phyloP scores from a whole-genome alignment of 2,329 filamentous ascomycete genomes.

The Leptosphaerulina australis region DNA sequence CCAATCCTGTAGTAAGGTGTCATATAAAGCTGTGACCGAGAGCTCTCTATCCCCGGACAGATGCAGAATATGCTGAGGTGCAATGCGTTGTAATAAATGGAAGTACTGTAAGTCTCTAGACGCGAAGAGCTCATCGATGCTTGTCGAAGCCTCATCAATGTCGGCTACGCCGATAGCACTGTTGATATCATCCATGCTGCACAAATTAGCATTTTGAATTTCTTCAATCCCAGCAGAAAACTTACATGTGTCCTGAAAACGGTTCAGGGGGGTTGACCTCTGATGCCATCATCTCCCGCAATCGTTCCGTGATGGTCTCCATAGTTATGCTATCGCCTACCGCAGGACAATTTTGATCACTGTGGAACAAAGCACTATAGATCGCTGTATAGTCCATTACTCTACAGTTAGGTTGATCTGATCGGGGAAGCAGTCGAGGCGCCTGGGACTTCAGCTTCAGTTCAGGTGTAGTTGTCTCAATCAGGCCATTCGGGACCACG shows the following conservation, averaged over 20 bases:
- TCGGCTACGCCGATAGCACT: slow-evolving; percentile 31
- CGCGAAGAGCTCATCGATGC: slow-evolving; percentile 28
- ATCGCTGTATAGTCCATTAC: slow-evolving; percentile 20
- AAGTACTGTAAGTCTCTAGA: not conserved
- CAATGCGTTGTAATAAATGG: slow-evolving; percentile 23
- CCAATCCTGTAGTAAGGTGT: slow-evolving; percentile 41
- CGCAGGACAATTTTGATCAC: not conserved
- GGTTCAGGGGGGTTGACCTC: slow-evolving; percentile 8
- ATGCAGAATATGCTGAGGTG: slow-evolving; percentile 22
- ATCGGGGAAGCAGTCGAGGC: slow-evolving; percentile 2
- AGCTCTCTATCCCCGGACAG: slow-evolving; percentile 15
- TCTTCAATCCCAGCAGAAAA: not conserved
- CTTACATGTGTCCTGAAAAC: slow-evolving; percentile 35
- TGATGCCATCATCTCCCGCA: slow-evolving; percentile 22
- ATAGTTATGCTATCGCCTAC: slow-evolving; percentile 18
- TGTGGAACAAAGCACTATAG: slow-evolving; percentile 22
- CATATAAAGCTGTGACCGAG: slow-evolving; percentile 38
- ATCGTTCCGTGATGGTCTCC: slow-evolving; percentile 16
- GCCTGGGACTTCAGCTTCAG: slow-evolving; percentile 16
- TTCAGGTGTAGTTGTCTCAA: slow-evolving; percentile 13
- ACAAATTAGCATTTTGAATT: slow-evolving; percentile 4
- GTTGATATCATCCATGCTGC: slow-evolving; percentile 32
- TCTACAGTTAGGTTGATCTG: not conserved
- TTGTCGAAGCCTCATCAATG: slow-evolving; percentile 38
- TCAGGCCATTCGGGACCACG: slow-evolving; percentile 35